Base-by-base conservation (phyloP, 441 rosid species). In the Croton laevigatus region DNA sequence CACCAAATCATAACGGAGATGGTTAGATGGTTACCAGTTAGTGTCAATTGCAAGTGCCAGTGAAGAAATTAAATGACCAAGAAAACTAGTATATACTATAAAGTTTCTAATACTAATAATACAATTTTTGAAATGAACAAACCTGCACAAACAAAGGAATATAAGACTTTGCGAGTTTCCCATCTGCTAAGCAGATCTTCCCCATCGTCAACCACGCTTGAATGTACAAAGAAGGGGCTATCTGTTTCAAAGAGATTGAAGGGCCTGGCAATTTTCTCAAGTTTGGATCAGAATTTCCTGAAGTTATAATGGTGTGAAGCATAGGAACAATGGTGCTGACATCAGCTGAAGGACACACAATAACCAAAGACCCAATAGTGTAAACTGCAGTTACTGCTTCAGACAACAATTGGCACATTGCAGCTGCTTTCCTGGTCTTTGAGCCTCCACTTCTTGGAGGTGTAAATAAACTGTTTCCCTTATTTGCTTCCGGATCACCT, bases 141-240 rank as follows among this genome's bases (percentile, higher is more conserved):
- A 94, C 98, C 97, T 94, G 94, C 73, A 93, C 91, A 84, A 94
- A 91, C 73, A 91, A 80, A 71, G 97, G 98, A 79, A 94, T 89
- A 66, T 94, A 90, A 32, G 87, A 81, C 78, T 91, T 94, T n/a
- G 94, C 98, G 75, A 90, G 94, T 75, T 88, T 90, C 74, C 84
- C 94, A 66, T 92, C 97, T 14, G 90, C 94, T 60, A 94, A 86
- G 84, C 98, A 94, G 62, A 94, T 79, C 83, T 94, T 94, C 72
- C 94, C 97, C 96, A 92, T 85, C 59, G 98, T 84, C 82, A 91
- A 72, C 99, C 98, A 92, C 51, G 92, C 89, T 77, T 90, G 97
- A 68, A 88, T 84, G 69, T 89, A 94, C 72, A 92, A 76, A 69
- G 94, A 81, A 73, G 88, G 88, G 5, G 90, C 88, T 62, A 80